Evolutionary conservation across 805 yeast genomes (phyloP).

Genomic region (Lipomyces oligophaga): DNA sequence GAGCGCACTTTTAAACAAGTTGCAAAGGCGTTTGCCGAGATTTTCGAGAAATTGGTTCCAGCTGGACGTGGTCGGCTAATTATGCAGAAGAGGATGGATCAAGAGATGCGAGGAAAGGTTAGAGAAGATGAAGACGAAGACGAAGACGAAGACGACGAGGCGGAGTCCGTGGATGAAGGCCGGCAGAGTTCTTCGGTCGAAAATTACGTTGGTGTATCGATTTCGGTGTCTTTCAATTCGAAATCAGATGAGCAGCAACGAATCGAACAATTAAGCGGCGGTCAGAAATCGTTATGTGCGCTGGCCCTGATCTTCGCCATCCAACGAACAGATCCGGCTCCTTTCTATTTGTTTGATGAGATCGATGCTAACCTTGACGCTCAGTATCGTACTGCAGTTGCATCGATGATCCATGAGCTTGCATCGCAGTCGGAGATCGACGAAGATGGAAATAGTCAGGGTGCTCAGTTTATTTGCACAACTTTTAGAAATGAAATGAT

Average conservation of each 20-base stretch:
- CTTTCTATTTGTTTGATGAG: slow-evolving; percentile 93
- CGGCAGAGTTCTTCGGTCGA: slow-evolving; percentile 40
- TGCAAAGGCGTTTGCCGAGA: slow-evolving; percentile 63
- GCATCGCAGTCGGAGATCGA: slow-evolving; percentile 43
- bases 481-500: slow-evolving; percentile 94
- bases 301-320: slow-evolving; percentile 89
- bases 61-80: slow-evolving; percentile 71
- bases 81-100: slow-evolving; percentile 48
- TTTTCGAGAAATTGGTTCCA: slow-evolving; percentile 81
- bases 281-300: slow-evolving; percentile 96
- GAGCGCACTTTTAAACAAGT: slow-evolving; percentile 73
- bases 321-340: slow-evolving; percentile 94
- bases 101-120: too few species aligned
- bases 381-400: slow-evolving; percentile 85
- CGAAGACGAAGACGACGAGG: slow-evolving; percentile 32
- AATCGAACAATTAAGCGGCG: slow-evolving; percentile 91
- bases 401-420: slow-evolving; percentile 62
- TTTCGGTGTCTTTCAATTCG: slow-evolving; percentile 85
- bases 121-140: slow-evolving; percentile 5
- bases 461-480: slow-evolving; percentile 92
- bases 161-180: slow-evolving; percentile 31
- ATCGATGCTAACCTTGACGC: slow-evolving; percentile 94
- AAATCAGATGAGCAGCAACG: slow-evolving; percentile 78
- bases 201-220: slow-evolving; percentile 74
- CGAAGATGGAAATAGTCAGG: slow-evolving; percentile 1